Evolutionary conservation across 2,329 filamentous ascomycete species (phyloP), one percentile per base, ranked within the genome.

Genomic region (Penicillium psychrosexuale): DNA sequence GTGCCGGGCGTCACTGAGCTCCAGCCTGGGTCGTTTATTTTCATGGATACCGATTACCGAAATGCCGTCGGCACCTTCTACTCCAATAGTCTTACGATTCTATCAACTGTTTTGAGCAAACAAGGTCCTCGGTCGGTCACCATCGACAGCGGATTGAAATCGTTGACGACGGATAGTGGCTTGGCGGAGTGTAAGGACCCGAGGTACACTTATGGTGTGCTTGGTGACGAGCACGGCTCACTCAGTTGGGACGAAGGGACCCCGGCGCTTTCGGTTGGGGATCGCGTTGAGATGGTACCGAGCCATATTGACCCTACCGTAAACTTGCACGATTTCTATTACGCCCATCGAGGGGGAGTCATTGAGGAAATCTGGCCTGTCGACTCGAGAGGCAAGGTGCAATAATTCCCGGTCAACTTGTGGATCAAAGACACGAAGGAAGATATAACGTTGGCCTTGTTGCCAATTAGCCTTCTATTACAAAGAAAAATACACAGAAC

Each of bases 31-130:
- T 80, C 77, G 0, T 83, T 83, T 55, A 75, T 83, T 52, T 82
- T 83, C 63, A 83, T 83, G 80, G 80, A 83, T 53, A 80, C 80
- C 2, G 80, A 83, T 61, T 83, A 83, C 59, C 75, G 79, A 3
- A 78, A 80, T 48, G 80, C 80, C 0, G 72, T 82, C 0, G 80
- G 80, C 1, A 67, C 71, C 0, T 75, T 75, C 51, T 83, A 79
- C 61, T 70, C 72, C 0, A 77, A 82, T 58, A 81, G 78, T 44
- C 57, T 82, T 27, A 78, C 78, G 0, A 72, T 82, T 7, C 58
- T 81, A 19, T 72, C 78, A 0, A 81, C 79, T 0, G 78, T 81
- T 0, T 56, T 82, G 17, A 80, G 77, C 67, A 72, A 73, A 54
- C 78, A 80, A 60, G 77, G 76, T 0, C 66, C 72, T 0, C 71